phyloP scores from a whole-genome alignment of 2,329 filamentous ascomycete genomes.

The Xylaria sp. region DNA sequence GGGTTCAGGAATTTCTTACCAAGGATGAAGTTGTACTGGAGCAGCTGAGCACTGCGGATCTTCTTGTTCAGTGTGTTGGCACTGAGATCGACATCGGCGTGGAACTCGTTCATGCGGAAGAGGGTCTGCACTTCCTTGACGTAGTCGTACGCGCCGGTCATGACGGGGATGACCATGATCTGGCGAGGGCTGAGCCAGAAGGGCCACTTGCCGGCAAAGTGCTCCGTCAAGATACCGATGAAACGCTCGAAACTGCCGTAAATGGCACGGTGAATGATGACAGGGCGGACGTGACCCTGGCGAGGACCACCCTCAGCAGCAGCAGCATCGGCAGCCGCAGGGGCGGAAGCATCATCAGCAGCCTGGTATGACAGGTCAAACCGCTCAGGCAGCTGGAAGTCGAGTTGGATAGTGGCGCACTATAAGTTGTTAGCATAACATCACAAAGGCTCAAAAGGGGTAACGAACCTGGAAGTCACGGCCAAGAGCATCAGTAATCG shows the following conservation, averaged over 20 bases:
- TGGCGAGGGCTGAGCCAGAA: constrained; percentile 86
- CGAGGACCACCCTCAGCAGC: constrained; percentile 45
- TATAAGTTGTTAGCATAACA: constrained; percentile 48
- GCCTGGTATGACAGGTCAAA: constrained; percentile 16
- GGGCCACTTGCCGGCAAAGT: constrained; percentile 83
- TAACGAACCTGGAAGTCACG: constrained; percentile 47
- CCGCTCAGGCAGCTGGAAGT: constrained; percentile 74
- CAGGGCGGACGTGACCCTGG: constrained; percentile 70
- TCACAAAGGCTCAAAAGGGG: not conserved
- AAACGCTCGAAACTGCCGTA: constrained; percentile 59
- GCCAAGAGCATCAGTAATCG: constrained; percentile 79
- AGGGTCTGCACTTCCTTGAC: constrained; percentile 66
- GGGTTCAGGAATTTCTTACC: constrained; percentile 39
- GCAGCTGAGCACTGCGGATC: constrained; percentile 74
- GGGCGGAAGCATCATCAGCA: constrained; percentile 28
- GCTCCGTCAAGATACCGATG: constrained; percentile 73
- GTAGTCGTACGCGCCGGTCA: constrained; percentile 66
- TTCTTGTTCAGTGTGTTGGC: constrained; percentile 86
- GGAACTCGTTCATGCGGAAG: constrained; percentile 63
- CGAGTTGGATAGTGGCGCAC: constrained; percentile 90
- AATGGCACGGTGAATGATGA: constrained; percentile 86
- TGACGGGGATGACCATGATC: constrained; percentile 72
- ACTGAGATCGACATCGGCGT: constrained; percentile 64
- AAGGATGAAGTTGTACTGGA: constrained; percentile 81
- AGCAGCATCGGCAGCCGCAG: constrained; percentile 21